Evolutionary conservation across 2,329 filamentous ascomycete genomes (phyloP), one percentile per base, ranked within the genome.

Genomic region (Hypoxylon sp.): DNA sequence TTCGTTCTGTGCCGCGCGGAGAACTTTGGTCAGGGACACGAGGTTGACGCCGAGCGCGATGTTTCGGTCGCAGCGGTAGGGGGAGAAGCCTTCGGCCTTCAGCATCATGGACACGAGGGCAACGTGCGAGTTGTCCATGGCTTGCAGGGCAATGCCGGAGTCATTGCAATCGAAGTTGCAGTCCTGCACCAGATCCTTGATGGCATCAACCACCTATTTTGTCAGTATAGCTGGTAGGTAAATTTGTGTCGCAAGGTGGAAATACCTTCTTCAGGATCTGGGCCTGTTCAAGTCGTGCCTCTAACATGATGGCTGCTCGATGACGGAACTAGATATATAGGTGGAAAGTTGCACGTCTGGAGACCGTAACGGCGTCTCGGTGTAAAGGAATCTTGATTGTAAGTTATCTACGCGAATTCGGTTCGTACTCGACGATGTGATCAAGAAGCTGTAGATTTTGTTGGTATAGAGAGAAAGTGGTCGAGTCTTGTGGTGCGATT

Each of bases 141-240:
- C 96, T 84, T 99, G 96, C 63, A 99, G 92, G 57, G 95, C 95
- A 79, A 99, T 96, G 71, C 96, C 96, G 61, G 94, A 95, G 88
- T 99, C 97, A 92, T 98, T 99, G 92, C 97, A 99, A 88, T 99
- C 96, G 85, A 99, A 99, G 85, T 99, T 99, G 91, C 96, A 99
- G 85, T 99, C 96, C 84, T 98, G 96, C 60, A 99, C 96, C 57
- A 99, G 90, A 79, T 99, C 96, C 85, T 98, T 98, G 90, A 99
- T 98, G 77, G 97, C 94, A 81, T 99, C 97, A 78, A 99, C 95
- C 72, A 98, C 93, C 94, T 97, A 74, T 17, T 51, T 57, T 48
- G 62, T 79, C 62, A 79, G 75, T 60, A 73, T 31, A 3, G 11
- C 13, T 37, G 7, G 17, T 17, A 48, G 35, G 46, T 14, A 51